Evolutionary conservation across 1,284 basidiomycete species (phyloP), one percentile per base, ranked within the genome.

Genomic region (Erythrobasidium hasegawianum): DNA sequence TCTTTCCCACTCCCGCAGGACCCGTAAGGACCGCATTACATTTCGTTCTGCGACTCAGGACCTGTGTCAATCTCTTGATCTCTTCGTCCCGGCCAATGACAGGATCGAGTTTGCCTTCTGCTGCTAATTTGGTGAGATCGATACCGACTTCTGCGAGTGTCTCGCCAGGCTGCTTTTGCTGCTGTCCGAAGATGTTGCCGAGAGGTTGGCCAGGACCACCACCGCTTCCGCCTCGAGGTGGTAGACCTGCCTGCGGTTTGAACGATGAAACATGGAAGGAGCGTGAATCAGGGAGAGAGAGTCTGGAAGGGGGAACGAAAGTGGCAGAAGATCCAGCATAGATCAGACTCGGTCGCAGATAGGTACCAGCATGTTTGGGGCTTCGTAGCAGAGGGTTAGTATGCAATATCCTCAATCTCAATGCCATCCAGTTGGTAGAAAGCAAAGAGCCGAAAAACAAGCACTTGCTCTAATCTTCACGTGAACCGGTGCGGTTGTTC

Each of bases 21-120:
- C 81, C 81, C 9, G 81, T 75, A 16, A 82, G 73, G 2, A 94
- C 89, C 4, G 41, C 50, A 57, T 67, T 52, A 27, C 55, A 45
- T 64, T 78, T 75, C 2, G 73, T 76, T 13, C 77, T 62, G 16
- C 77, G 55, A 18, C 69, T 71, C 1, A 76, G 72, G 13, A 78
- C 94, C 77, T 96, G 91, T 67, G 95, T 88, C 0, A 90, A 90
- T 52, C 93, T 81, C 22, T 88, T 83, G 69, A 96, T 95, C 79
- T 96, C 94, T 85, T 75, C 50, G 64, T 72, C 72, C 72, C 90
- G 80, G 1, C 91, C 91, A 75, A 95, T 94, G 8, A 86, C 87
- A 1, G 92, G 92, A 76, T 95, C 92, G 3, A 95, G 81, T 76
- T 92, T 91, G 39, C 43, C 91, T 56, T 87, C 81, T 70, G 80